Evolutionary conservation across 371 early-diverging fungal species (phyloP).

Genomic region (Nosema granulosis): DNA sequence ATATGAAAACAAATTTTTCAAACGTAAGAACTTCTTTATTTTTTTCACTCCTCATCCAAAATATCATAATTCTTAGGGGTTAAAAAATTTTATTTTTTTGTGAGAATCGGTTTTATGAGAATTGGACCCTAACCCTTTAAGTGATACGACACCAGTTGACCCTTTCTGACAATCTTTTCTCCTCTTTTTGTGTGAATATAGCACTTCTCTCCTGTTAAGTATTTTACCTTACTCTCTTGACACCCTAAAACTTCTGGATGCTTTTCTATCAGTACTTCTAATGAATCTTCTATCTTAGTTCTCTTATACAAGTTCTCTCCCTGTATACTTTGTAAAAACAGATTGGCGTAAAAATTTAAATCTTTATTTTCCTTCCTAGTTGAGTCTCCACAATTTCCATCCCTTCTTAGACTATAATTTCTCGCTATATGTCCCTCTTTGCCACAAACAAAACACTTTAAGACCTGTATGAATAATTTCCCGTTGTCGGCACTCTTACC

Average conservation of each 20-base stretch:
- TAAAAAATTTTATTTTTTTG: no score
- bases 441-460: background rate
- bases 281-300: background rate
- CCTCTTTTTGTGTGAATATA: background rate
- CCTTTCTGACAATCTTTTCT: conserved; percentile 9
- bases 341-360: background rate
- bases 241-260: background rate
- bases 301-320: no score
- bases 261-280: background rate
- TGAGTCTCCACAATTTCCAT: background rate
- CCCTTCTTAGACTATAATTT: background rate
- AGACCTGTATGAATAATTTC: background rate
- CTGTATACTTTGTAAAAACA: no score
- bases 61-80: no score
- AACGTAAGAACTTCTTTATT: no score
- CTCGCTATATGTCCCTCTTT: conserved; percentile 2
- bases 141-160: no score
- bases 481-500: no score
- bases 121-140: no score
- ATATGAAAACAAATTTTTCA: no score
- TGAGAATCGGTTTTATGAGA: no score
- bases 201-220: conserved; percentile 2
- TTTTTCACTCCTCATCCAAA: no score
- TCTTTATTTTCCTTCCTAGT: background rate
- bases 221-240: background rate